phyloP scores from a whole-genome alignment of 2,329 filamentous ascomycete species.

The Trichoderma polysporum region DNA sequence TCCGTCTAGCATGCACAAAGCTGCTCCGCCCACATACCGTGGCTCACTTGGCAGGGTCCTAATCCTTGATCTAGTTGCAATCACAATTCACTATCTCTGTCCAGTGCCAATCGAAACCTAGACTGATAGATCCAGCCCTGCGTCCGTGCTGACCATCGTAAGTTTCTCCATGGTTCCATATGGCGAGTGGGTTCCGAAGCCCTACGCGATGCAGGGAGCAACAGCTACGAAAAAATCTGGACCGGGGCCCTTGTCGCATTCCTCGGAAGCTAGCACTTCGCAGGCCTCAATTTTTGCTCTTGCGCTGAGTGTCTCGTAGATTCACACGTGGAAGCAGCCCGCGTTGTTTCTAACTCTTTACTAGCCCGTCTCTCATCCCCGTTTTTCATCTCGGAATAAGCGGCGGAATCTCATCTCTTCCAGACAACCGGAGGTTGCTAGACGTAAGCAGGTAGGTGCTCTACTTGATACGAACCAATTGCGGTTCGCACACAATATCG shows the following conservation, averaged over 20 bases:
- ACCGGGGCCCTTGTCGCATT: constrained; percentile 4
- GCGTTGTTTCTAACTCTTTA: neutral
- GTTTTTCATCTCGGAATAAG: neutral
- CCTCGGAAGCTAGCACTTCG: neutral
- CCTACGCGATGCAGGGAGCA: constrained; percentile 7
- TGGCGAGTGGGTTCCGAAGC: constrained; percentile 6
- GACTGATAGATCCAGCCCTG: neutral
- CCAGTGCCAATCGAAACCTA: neutral
- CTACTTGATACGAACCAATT: neutral
- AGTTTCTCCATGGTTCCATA: neutral
- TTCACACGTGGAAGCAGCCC: constrained; percentile 6
- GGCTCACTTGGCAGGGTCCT: neutral
- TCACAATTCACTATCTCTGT: neutral
- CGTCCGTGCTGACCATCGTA: neutral
- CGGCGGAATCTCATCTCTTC: neutral
- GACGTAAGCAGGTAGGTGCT: neutral
- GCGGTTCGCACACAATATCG: neutral
- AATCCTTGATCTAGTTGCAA: neutral
- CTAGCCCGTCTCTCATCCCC: neutral
- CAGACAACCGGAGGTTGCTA: neutral
- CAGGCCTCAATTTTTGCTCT: neutral
- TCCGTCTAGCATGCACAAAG: neutral
- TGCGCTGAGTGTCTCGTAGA: neutral
- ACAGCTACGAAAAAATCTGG: neutral
- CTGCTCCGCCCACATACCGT: neutral